These are phyloP conservation scores for Penicillium hordei DNA, from an alignment of 2,329 filamentous ascomycete species.

Conservation along the genomic window DNA sequence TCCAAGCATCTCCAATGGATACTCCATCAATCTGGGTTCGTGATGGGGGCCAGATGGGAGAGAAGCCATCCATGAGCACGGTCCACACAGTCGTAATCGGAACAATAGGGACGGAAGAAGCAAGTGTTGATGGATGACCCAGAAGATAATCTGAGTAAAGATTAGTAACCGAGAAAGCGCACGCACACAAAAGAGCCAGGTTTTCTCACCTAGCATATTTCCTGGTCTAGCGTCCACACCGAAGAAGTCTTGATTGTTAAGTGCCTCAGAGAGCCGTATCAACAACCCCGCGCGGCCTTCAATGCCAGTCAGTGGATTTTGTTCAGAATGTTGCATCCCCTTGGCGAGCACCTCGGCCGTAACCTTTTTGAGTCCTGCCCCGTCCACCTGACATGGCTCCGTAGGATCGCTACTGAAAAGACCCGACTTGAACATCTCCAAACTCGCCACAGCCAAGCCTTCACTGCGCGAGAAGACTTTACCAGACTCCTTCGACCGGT, in stretches of 20 bases:
- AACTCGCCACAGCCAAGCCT: constrained; percentile 72
- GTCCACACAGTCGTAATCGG: constrained; percentile 86
- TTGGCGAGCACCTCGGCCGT: constrained; percentile 73
- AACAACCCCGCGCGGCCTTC: constrained; percentile 81
- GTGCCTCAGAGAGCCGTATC: constrained; percentile 69
- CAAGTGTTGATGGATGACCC: constrained; percentile 83
- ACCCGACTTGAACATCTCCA: constrained; percentile 93
- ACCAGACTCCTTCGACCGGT: constrained; percentile 86
- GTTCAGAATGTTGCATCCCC: constrained; percentile 78
- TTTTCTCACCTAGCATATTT: constrained; percentile 78
- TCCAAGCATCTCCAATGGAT: constrained; percentile 92
- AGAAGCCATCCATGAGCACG: constrained; percentile 81
- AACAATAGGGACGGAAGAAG: constrained; percentile 83
- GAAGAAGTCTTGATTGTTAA: constrained; percentile 81
- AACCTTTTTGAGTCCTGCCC: constrained; percentile 70
- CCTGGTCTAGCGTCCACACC: constrained; percentile 81
- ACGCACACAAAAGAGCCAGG: neutral
- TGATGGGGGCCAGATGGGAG: constrained; percentile 83
- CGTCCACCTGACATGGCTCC: constrained; percentile 89
- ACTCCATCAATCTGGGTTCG: constrained; percentile 84
- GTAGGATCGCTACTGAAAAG: constrained; percentile 78
- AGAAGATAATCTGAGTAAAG: constrained; percentile 74
- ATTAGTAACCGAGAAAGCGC: constrained; percentile 4
- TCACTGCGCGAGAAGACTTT: constrained; percentile 81
- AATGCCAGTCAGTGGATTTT: constrained; percentile 79